Percentiles rank a stretch among this genome's conserved stretches.
These are phyloP conservation scores for Aspergillus arachidicola DNA, from an alignment of 2,329 filamentous ascomycete genomes.

Conservation along the genomic window DNA sequence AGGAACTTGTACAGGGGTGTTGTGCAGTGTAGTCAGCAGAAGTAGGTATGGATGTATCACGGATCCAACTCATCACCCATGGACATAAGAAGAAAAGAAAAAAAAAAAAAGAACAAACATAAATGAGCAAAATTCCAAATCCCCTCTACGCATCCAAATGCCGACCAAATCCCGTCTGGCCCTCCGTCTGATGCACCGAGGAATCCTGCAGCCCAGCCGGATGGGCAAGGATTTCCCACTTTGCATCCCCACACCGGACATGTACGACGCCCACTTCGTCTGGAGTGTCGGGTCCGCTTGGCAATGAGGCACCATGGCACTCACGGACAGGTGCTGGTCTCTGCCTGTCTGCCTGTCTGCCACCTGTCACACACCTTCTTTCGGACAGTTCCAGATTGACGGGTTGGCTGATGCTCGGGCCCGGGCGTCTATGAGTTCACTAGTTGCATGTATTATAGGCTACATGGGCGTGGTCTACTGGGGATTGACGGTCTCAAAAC, in stretches of 20 bases:
- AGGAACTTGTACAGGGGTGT: background rate
- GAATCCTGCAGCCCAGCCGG: slow-evolving; percentile 1
- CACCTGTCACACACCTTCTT: background rate
- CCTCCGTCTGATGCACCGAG: background rate
- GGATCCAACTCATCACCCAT: background rate
- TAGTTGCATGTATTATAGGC: background rate
- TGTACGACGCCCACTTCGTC: background rate
- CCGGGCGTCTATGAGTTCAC: background rate
- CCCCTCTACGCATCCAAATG: background rate
- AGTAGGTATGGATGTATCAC: background rate
- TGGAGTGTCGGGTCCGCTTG: background rate
- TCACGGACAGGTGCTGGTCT: background rate
- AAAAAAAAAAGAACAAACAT: background rate
- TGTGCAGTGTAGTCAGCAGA: background rate
- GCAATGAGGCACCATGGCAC: background rate
- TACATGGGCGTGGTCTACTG: background rate
- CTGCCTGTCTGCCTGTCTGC: background rate
- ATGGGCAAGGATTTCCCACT: background rate
- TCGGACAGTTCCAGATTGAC: slow-evolving; percentile 3
- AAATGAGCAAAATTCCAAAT: background rate
- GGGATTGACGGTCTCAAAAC: background rate
- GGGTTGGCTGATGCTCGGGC: background rate
- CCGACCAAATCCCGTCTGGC: slow-evolving; percentile 6
- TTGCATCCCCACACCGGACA: background rate
- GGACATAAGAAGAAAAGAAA: background rate